Conservation (phyloP, 352 stramenopile species). For the Globisporangium polare region DNA sequence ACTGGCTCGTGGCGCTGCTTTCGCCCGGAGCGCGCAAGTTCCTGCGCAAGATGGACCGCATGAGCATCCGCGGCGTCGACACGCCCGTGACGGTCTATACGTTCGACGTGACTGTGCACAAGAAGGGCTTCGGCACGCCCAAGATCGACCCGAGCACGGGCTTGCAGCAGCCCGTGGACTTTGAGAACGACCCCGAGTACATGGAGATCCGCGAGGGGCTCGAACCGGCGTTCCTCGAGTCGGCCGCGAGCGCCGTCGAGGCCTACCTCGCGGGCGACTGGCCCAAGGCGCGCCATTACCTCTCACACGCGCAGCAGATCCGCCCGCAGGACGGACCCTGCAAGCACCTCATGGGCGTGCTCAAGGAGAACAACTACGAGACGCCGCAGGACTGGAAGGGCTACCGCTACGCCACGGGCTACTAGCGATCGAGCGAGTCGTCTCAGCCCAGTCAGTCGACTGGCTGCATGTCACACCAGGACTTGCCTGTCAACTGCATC, state of each 20-base stretch:
- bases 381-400: constrained; percentile 91
- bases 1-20: constrained; percentile 75
- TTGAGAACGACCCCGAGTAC: constrained; percentile 82
- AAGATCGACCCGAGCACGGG: constrained; percentile 61
- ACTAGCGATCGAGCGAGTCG: constrained; percentile 23
- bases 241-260: constrained; percentile 57
- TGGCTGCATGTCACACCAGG: neutral
- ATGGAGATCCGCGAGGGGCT: constrained; percentile 79
- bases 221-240: constrained; percentile 78
- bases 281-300: constrained; percentile 68
- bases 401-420: constrained; percentile 86
- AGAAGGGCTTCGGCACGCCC: constrained; percentile 68
- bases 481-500: neutral
- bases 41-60: constrained; percentile 79
- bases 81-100: constrained; percentile 84
- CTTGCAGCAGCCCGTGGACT: constrained; percentile 66
- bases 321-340: constrained; percentile 87
- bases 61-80: constrained; percentile 81
- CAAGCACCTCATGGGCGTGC: constrained; percentile 88
- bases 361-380: constrained; percentile 79
- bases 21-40: constrained; percentile 69
- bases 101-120: constrained; percentile 82
- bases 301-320: constrained; percentile 69
- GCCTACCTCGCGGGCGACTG: constrained; percentile 73
- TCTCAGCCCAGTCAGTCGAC: neutral